Base-by-base conservation (phyloP, 2,329 filamentous ascomycete species). In the Pseudogymnoascus sp. region DNA sequence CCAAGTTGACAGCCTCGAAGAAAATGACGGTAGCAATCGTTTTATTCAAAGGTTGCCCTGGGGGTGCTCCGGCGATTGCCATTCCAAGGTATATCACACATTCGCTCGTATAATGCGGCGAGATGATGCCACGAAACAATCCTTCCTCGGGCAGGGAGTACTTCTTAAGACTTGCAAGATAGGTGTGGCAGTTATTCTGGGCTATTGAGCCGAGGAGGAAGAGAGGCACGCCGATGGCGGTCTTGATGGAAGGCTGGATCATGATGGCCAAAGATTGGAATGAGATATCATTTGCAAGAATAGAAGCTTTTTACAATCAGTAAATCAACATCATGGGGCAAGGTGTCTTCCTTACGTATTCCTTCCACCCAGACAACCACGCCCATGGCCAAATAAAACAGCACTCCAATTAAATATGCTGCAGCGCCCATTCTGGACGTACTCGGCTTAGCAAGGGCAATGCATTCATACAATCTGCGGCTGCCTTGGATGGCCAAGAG, bases 41-140 rank as follows among this genome's bases (percentile, higher is more conserved):
- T 71, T 77, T 82, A 73, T 96, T 97, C 62, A 90, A 72, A 61
- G 82, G 65, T 33, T 77, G 74, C 9, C 85, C 88, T 6, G 75
- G 68, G 0, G 92, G 91, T 1, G 92, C 91, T 30, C 87, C 85
- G 38, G 88, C 73, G 50, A 94, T 75, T 2, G 90, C 82, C 65
- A 99, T 75, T n/a, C 87, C 82, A 18, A 91, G 71, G 72, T 99
- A 97, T 62, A 97, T 84, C 39, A 88, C 71, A 70, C 90, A 92
- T 75, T 97, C 94, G 69, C 88, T 90, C 3, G 89, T 89, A 74
- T 97, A 99, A 75, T 99, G 94, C 15, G 94, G 91, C 68, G 89
- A 95, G 38, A 97, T 75, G 20, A 95, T 74, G 62, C 80, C 78
- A 47, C 78, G 78, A 73, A 97, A 99, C 62, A 88, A 75, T 2